These are phyloP conservation scores for Ophiostoma novo-ulmi DNA, from an alignment of 2,329 filamentous ascomycete species.

Conservation along the genomic window DNA sequence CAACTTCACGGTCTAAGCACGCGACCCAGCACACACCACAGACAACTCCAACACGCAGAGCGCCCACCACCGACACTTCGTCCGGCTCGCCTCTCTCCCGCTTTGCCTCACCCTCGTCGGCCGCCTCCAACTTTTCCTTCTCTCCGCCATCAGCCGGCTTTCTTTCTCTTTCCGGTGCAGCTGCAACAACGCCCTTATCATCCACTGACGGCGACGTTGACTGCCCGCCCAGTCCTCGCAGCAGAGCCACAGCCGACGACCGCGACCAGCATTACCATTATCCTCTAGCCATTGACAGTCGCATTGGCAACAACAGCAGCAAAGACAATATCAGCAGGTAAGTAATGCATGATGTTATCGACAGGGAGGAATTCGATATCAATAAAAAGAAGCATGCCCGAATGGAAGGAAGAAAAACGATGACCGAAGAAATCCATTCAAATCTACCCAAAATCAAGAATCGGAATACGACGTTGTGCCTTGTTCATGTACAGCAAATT, in stretches of 20 bases:
- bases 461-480: constrained; percentile 3
- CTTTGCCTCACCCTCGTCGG: constrained; percentile 17
- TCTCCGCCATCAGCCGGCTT: constrained; percentile 20
- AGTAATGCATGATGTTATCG: background rate
- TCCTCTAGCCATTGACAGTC: background rate
- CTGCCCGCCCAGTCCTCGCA: background rate
- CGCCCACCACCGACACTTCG: background rate
- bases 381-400: background rate
- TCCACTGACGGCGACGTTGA: constrained; percentile 23
- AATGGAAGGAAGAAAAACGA: background rate
- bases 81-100: constrained; percentile 20
- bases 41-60: constrained; percentile 7
- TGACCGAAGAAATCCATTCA: background rate
- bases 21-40: background rate
- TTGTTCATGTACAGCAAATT: background rate
- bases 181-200: constrained; percentile 20
- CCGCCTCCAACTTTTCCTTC: constrained; percentile 21
- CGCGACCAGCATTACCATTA: background rate
- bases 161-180: constrained; percentile 16
- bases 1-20: background rate
- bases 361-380: background rate
- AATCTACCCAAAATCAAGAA: background rate
- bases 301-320: background rate
- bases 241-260: background rate
- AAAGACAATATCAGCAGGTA: background rate